Evolutionary conservation across 1,139 yeast species (phyloP).

Genomic region (Hyphopichia wangnamkhiaoensis): DNA sequence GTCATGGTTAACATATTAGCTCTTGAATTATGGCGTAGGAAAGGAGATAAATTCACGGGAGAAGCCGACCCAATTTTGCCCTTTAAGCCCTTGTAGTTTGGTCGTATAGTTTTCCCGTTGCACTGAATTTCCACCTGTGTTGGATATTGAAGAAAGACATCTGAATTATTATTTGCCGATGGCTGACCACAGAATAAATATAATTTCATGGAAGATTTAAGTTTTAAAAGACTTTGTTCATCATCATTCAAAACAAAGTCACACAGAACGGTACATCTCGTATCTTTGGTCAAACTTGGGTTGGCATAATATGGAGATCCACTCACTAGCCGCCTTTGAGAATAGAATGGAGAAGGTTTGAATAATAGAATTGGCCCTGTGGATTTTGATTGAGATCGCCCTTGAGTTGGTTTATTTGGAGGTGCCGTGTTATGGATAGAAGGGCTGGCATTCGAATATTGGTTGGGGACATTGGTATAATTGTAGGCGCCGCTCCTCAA

Average conservation of each 20-base stretch:
- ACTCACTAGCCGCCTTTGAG: constrained; percentile 42
- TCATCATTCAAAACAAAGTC: constrained; percentile 40
- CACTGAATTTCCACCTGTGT: constrained; percentile 56
- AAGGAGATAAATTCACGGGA: constrained; percentile 63
- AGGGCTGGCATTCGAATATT: constrained; percentile 9
- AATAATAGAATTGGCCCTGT: constrained; percentile 23
- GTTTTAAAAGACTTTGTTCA: constrained; percentile 25
- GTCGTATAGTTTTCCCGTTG: constrained; percentile 47
- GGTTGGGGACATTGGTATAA: constrained; percentile 13
- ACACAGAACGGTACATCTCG: constrained; percentile 20
- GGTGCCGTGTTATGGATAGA: background rate
- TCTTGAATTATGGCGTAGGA: constrained; percentile 27
- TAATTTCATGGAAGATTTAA: constrained; percentile 16
- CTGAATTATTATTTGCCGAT: constrained; percentile 25
- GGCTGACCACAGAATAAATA: constrained; percentile 49
- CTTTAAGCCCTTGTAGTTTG: constrained; percentile 60
- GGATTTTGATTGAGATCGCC: constrained; percentile 6
- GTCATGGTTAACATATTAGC: constrained; percentile 48
- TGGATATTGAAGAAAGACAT: constrained; percentile 56
- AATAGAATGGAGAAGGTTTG: constrained; percentile 54
- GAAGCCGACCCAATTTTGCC: constrained; percentile 62
- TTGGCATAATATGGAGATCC: constrained; percentile 45
- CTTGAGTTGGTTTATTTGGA: background rate
- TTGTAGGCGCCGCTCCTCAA: constrained; percentile 19
- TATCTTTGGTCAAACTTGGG: constrained; percentile 12